Evolutionary conservation across 1,284 basidiomycete species (phyloP).

Genomic region (Ganoderma sinense): DNA sequence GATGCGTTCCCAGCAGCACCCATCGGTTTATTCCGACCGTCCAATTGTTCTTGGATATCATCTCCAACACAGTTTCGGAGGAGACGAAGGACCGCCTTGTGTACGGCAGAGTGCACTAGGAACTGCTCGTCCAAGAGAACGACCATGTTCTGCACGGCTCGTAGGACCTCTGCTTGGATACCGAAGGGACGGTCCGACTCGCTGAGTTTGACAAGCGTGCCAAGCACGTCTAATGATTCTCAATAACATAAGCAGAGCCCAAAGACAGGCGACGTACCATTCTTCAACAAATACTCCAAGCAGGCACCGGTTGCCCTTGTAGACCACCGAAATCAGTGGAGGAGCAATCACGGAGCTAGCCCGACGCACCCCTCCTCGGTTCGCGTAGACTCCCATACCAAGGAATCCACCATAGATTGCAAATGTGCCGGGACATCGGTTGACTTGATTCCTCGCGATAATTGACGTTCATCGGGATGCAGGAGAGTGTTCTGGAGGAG

Average conservation of each 20-base stretch:
- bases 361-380: slow-evolving; percentile 83
- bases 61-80: slow-evolving; percentile 91
- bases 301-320: slow-evolving; percentile 84
- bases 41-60: slow-evolving; percentile 84
- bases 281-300: slow-evolving; percentile 91
- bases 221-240: slow-evolving; percentile 71
- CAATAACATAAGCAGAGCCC: slow-evolving; percentile 8
- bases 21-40: slow-evolving; percentile 78
- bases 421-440: slow-evolving; percentile 85
- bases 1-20: slow-evolving; percentile 81
- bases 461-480: slow-evolving; percentile 84
- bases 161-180: slow-evolving; percentile 86
- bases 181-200: slow-evolving; percentile 85
- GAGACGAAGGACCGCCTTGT: slow-evolving; percentile 88
- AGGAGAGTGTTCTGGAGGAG: slow-evolving; percentile 69
- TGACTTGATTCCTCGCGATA: slow-evolving; percentile 80
- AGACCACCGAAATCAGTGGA: slow-evolving; percentile 17
- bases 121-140: slow-evolving; percentile 91
- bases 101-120: slow-evolving; percentile 89
- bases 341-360: slow-evolving; percentile 3
- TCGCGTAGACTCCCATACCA: slow-evolving; percentile 87
- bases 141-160: slow-evolving; percentile 88
- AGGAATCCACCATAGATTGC: slow-evolving; percentile 85
- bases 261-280: slow-evolving; percentile 56
- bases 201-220: slow-evolving; percentile 85